Base-by-base conservation (phyloP, 257 asterid genomes). In the Solanum paucissectum region DNA sequence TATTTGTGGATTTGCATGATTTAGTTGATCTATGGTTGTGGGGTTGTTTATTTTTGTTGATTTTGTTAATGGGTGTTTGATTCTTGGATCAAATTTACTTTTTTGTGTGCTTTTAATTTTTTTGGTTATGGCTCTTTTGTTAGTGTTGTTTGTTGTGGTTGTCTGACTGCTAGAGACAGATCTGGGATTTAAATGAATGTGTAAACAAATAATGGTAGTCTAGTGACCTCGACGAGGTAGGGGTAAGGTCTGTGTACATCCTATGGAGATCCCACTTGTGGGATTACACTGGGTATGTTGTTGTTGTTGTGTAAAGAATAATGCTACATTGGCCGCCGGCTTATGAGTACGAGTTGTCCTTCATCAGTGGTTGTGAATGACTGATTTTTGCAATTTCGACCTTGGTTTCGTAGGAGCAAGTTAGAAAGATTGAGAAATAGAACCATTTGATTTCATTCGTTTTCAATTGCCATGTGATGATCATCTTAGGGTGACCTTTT, bases 201-300 rank as follows among this genome's bases (percentile, higher is more conserved):
- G 60, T 77, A 4, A 38, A 40, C 1, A n/a, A 23, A 2, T n/a
- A 62, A 62, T 62, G 71, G 32, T 60, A 60, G 68, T 60, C 27
- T 3, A 9, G 0, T 0, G 13, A n/a, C 71, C 29, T 9, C 0
- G 12, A 23, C 3, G 13, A 60, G 1, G 13, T 23, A 23, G 27
- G 62, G 12, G 13, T 60, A 60, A 60, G 13, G 27, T 60, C 5
- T 60, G 6, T 2, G 68, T 9, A 60, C 3, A 60, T 6, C 1
- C 6, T 60, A 21, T 9, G 29, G 27, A 60, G 68, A 9, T 29
- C 25, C 68, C 12, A 21, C 27, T 60, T 60, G 68, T 60, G 68
- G 0, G 0, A 60, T 60, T 60, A 21, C 29, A 9, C 0, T 0
- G 13, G 27, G 0, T 60, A 58, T 21, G 27, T 58, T 58, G 25